Conservation (phyloP, 192 early-diverging fungal genomes). For the Irineochytrium annulatum region DNA sequence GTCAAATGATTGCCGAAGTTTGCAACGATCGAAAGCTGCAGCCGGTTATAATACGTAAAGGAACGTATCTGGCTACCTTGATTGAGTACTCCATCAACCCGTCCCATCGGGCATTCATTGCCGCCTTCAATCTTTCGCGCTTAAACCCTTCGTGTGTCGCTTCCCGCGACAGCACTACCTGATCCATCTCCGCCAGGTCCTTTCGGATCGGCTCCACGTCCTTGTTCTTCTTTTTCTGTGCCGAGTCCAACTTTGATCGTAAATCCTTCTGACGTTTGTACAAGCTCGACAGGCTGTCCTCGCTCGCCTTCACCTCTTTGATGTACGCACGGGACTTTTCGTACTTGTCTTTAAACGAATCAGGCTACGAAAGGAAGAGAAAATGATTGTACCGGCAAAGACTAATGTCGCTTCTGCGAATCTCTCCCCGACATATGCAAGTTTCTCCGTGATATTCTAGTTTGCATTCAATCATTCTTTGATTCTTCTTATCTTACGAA, state of each 20-base stretch:
- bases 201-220: slow-evolving; percentile 17
- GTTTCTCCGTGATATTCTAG: slow-evolving; percentile 31
- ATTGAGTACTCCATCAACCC: slow-evolving; percentile 31
- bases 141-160: slow-evolving; percentile 31
- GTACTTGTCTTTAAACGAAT: slow-evolving; percentile 14
- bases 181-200: slow-evolving; percentile 29
- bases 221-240: slow-evolving; percentile 19
- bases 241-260: slow-evolving; percentile 26
- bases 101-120: slow-evolving; percentile 30
- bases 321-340: slow-evolving; percentile 24
- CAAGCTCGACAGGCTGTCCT: slow-evolving; percentile 18
- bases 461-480: neutral
- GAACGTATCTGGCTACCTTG: slow-evolving; percentile 13
- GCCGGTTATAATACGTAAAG: neutral
- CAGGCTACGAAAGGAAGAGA: neutral
- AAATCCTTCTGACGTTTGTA: slow-evolving; percentile 23
- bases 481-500: neutral
- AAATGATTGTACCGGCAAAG: neutral
- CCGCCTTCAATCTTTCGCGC: slow-evolving; percentile 24
- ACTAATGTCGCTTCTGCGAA: slow-evolving; percentile 9
- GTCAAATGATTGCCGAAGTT: slow-evolving; percentile 36
- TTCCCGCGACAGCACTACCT: slow-evolving; percentile 20
- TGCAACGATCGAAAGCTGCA: slow-evolving; percentile 26
- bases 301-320: slow-evolving; percentile 20
- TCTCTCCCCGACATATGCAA: slow-evolving; percentile 12